Percentiles rank a stretch among this genome's conserved stretches.
These are phyloP conservation scores for Eimeria mitis DNA, from an alignment of 169 alveolate genomes.

Conservation along the genomic window DNA sequence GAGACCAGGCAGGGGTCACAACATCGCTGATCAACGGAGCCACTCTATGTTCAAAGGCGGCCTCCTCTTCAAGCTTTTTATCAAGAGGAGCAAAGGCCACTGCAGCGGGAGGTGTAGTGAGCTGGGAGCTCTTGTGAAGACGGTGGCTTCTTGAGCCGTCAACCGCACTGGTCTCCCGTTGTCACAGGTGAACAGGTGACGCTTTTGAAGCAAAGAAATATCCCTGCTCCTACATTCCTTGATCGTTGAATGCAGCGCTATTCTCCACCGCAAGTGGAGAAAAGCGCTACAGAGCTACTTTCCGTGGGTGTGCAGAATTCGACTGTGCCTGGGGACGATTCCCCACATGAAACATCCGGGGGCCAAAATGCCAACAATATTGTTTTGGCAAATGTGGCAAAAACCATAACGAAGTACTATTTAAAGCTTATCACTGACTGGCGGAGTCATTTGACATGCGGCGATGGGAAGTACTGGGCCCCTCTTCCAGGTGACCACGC, in stretches of 20 bases:
- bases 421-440: neutral
- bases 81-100: neutral
- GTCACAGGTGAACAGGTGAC: neutral
- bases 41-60: neutral
- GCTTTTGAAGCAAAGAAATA: neutral
- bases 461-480: neutral
- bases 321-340: neutral
- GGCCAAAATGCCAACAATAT: neutral
- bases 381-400: neutral
- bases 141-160: neutral
- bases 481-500: constrained; percentile 10
- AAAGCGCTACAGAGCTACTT: neutral
- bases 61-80: neutral
- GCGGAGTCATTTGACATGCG: neutral
- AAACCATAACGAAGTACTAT: neutral
- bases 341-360: neutral
- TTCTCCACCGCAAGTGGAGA: neutral
- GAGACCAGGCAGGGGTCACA: neutral
- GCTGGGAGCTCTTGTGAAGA: neutral
- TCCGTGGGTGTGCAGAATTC: constrained; percentile 15
- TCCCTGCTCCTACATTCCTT: neutral
- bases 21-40: neutral
- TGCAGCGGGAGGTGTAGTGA: neutral
- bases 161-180: neutral
- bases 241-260: neutral